Evolutionary conservation across 352 stramenopile genomes (phyloP).

Genomic region (Pythium grandisporangium): DNA sequence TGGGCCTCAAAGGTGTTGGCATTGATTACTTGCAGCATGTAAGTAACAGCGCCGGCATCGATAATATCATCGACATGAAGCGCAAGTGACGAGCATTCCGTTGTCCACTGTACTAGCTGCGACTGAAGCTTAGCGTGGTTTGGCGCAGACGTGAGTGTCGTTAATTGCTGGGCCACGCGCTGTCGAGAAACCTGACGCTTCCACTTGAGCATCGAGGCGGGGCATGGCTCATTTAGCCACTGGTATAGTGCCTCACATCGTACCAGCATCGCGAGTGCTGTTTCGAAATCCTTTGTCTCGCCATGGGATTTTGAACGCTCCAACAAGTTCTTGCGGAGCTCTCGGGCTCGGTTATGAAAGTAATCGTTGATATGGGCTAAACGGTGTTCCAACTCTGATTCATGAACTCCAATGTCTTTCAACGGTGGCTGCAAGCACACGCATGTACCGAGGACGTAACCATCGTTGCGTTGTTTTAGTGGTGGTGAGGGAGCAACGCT

Average conservation of each 20-base stretch:
- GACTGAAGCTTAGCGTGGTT: not conserved
- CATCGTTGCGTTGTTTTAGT: too few relatives aligned
- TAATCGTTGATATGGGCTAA: not conserved
- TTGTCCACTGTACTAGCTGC: not conserved
- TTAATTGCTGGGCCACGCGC: not conserved
- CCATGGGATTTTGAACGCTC: not conserved
- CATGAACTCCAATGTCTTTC: too few relatives aligned
- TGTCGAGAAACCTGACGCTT: not conserved
- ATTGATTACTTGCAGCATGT: too few relatives aligned
- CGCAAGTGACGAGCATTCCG: too few relatives aligned
- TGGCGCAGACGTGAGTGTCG: not conserved
- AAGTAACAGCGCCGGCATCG: too few relatives aligned
- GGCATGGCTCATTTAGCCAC: slow-evolving; percentile 1
- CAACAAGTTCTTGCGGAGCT: not conserved
- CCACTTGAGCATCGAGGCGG: not conserved
- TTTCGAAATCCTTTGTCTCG: not conserved
- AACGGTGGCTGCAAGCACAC: too few relatives aligned
- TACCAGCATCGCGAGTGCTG: not conserved
- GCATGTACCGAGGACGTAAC: too few relatives aligned
- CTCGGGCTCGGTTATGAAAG: not conserved
- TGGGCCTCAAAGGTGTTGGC: too few relatives aligned
- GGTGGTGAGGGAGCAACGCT: not conserved
- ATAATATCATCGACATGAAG: too few relatives aligned
- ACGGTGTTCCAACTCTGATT: slow-evolving; percentile 2
- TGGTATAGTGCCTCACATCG: slow-evolving; percentile 1